Base-by-base conservation (phyloP, 768 basidiomycete genomes). In the Lenzites betulinus region DNA sequence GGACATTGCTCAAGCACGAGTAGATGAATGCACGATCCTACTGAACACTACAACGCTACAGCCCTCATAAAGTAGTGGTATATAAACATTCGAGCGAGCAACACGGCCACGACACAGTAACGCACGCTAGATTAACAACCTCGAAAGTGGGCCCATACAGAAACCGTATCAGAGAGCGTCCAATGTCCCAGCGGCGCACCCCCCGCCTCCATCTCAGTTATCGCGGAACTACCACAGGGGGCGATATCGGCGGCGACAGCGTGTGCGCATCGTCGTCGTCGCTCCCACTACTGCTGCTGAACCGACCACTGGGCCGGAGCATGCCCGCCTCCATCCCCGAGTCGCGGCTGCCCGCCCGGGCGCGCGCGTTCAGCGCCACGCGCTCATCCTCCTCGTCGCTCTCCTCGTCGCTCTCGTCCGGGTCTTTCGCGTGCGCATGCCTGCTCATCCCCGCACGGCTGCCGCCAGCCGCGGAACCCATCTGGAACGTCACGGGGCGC, bases 211-310 rank as follows among this genome's bases (percentile, higher is more conserved):
- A 8, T 13, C 44, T 11, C 23, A 3, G 44, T 8, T 13, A 25
- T 46, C 44, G 23, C 23, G 22, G 6, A 6, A 46, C 3, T 1
- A 25, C 11, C 44, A 46, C 23, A 12, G 44, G 44, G 20, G 44
- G 44, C 3, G 44, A 46, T 4, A 25, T 7, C 39, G 59, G 59
- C 30, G 59, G 43, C 7, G 59, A 39, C 15, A 52, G 59, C 15
- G 59, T 49, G 26, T 42, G 52, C 36, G 48, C 26, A 15, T 47
- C 59, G 7, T 39, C 22, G 8, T 54, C 59, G 59, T 52, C 51
- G 15, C 23, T 25, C 12, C 38, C 39, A 23, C 41, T 28, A 5
- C 42, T 43, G 42, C 9, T 18, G 42, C 42, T 43, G 42, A 12
- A 8, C n/a, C 42, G 42, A 9, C 22, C 44, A 9, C 44, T 46